phyloP scores from a whole-genome alignment of 2,329 filamentous ascomycete species.

The Cadophora gregata region DNA sequence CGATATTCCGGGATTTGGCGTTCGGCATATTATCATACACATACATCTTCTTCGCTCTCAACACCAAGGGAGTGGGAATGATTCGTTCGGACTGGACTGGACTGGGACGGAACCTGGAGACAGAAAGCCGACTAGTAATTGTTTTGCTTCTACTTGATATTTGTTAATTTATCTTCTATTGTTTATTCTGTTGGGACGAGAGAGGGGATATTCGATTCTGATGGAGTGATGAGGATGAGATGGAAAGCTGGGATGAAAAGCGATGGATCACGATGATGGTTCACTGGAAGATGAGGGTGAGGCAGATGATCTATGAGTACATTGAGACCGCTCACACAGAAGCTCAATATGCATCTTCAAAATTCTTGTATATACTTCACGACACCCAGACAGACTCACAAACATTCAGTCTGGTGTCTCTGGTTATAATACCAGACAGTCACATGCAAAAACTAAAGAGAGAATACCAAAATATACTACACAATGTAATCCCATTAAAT shows the following conservation, averaged over 20 bases:
- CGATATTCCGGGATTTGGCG: conserved; percentile 10
- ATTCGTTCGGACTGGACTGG: conserved; percentile 11
- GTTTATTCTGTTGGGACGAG: not conserved
- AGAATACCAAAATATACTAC: not conserved
- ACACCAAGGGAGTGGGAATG: conserved; percentile 37
- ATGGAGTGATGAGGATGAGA: not conserved
- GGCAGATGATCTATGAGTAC: not conserved
- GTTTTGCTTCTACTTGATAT: not conserved
- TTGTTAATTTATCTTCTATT: not conserved
- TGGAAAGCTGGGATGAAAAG: not conserved
- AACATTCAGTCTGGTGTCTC: not conserved
- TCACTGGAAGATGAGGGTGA: not conserved
- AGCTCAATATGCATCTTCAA: not conserved
- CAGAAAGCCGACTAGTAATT: not conserved
- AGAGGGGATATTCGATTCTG: conserved; percentile 4
- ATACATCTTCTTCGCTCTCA: conserved; percentile 33
- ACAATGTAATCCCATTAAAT: not conserved
- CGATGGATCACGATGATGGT: not conserved
- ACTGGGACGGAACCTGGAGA: not conserved
- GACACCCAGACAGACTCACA: no score
- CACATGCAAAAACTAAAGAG: not conserved
- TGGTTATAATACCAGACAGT: not conserved
- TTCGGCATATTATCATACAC: conserved; percentile 17
- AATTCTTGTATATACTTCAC: conserved; percentile 14
- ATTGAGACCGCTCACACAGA: not conserved